phyloP scores from a whole-genome alignment of 768 basidiomycete species.

The Coprinopsis sp. region DNA sequence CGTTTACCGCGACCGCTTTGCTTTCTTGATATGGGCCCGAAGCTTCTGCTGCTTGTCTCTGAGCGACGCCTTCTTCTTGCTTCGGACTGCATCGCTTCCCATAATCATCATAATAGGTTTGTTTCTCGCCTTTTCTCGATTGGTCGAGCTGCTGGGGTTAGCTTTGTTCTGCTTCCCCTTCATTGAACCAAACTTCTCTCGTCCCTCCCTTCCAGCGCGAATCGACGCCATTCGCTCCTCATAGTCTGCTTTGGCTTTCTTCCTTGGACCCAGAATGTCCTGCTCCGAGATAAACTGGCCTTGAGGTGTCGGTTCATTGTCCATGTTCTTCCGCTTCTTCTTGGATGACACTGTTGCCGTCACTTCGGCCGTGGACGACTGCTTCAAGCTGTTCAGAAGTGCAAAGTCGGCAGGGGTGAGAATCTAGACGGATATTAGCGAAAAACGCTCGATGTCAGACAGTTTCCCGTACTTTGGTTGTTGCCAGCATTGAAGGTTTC shows the following conservation, averaged over 20 bases:
- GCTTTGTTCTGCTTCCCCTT: slow-evolving; percentile 93
- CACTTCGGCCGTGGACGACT: slow-evolving; percentile 68
- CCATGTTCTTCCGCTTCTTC: slow-evolving; percentile 86
- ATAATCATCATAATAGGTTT: slow-evolving; percentile 96
- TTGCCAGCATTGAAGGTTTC: slow-evolving; percentile 65
- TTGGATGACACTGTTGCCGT: slow-evolving; percentile 69
- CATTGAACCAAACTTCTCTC: slow-evolving; percentile 86
- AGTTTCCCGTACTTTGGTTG: slow-evolving; percentile 57
- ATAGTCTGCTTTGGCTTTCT: slow-evolving; percentile 91
- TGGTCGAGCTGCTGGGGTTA: slow-evolving; percentile 79
- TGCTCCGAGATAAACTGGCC: slow-evolving; percentile 79
- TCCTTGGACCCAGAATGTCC: slow-evolving; percentile 90
- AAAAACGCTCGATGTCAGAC: background rate
- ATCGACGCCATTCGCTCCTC: slow-evolving; percentile 91
- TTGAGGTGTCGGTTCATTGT: slow-evolving; percentile 57
- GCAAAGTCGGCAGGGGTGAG: slow-evolving; percentile 97
- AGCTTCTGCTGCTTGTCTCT: slow-evolving; percentile 78
- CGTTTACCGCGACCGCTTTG: slow-evolving; percentile 44
- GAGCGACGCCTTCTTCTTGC: slow-evolving; percentile 80
- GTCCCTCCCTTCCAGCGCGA: slow-evolving; percentile 87
- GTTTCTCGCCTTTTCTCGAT: slow-evolving; percentile 87
- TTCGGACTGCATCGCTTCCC: slow-evolving; percentile 65
- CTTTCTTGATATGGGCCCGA: slow-evolving; percentile 67
- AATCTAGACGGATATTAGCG: slow-evolving; percentile 51
- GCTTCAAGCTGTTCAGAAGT: slow-evolving; percentile 80